Evolutionary conservation across 768 basidiomycete species (phyloP).

Genomic region (Mycena alexandri): DNA sequence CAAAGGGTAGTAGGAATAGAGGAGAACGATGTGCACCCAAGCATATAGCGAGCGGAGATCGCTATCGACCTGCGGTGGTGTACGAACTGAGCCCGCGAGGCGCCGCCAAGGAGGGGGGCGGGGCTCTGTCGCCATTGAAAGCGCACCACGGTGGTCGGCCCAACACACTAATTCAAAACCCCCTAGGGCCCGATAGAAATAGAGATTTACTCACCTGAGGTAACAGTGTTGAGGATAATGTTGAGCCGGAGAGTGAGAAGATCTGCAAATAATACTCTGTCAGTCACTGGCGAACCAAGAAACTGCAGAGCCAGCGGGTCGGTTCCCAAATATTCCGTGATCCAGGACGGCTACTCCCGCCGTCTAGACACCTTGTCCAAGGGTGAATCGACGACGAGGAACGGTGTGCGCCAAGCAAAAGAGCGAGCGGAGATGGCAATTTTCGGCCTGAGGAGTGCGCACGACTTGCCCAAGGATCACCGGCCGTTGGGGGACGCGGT

Average conservation of each 20-base stretch:
- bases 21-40: constrained; percentile 16
- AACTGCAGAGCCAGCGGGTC: constrained; percentile 24
- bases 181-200: constrained; percentile 3
- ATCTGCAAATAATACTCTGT: neutral
- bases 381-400: neutral
- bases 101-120: neutral
- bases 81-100: neutral
- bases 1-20: neutral
- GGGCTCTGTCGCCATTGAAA: neutral
- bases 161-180: constrained; percentile 3
- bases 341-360: neutral
- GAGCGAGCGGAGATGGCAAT: constrained; percentile 15
- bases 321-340: constrained; percentile 20
- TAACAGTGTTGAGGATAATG: too few species aligned
- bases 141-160: constrained; percentile 3
- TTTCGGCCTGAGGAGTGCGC: constrained; percentile 17
- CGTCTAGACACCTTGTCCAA: constrained; percentile 3
- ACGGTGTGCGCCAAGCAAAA: constrained; percentile 21
- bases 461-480: constrained; percentile 7
- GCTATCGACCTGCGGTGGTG: constrained; percentile 7
- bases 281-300: constrained; percentile 15
- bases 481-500: neutral
- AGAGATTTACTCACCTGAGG: neutral
- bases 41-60: constrained; percentile 14
- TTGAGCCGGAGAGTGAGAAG: too few species aligned